Evolutionary conservation across 768 basidiomycete species (phyloP).

Genomic region (Lentinula raphanica): DNA sequence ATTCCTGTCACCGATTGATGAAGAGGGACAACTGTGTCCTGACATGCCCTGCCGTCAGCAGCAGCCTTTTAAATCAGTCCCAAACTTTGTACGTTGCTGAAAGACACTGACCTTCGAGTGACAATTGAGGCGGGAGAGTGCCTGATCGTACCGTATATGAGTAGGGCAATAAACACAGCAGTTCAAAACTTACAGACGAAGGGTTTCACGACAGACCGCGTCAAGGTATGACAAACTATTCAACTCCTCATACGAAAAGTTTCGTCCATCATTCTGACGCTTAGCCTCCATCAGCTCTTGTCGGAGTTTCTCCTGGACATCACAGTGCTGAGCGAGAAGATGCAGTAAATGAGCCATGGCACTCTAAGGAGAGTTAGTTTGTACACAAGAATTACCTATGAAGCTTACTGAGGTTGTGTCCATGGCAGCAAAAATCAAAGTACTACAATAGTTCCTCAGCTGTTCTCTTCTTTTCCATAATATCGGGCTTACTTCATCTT

Average conservation of each 20-base stretch:
- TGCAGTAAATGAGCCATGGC: constrained; percentile 29
- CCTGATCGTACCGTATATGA: constrained; percentile 4
- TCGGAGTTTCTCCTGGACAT: constrained; percentile 33
- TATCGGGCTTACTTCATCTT: constrained; percentile 5
- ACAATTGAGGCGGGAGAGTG: constrained; percentile 21
- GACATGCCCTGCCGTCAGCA: constrained; percentile 17
- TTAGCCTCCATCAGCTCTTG: constrained; percentile 27
- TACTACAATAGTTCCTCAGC: constrained; percentile 17
- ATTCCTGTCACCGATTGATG: constrained; percentile 23
- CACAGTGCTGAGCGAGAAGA: constrained; percentile 27
- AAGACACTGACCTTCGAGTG: constrained; percentile 19
- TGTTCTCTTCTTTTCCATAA: no score
- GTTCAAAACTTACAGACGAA: constrained; percentile 26
- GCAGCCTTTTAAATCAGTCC: no score
- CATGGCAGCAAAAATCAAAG: constrained; percentile 34
- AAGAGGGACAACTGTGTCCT: constrained; percentile 31
- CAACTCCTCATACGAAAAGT: constrained; percentile 33
- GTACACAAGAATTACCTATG: not conserved
- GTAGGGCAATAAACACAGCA: not conserved
- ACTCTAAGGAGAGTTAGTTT: constrained; percentile 1
- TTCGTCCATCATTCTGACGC: constrained; percentile 14
- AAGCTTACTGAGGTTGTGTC: constrained; percentile 33
- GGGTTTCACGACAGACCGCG: constrained; percentile 34
- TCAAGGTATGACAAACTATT: constrained; percentile 32
- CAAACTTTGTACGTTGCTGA: no score